Base-by-base conservation (phyloP, 352 stramenopile genomes). In the Thalassiosira delicatula region DNA sequence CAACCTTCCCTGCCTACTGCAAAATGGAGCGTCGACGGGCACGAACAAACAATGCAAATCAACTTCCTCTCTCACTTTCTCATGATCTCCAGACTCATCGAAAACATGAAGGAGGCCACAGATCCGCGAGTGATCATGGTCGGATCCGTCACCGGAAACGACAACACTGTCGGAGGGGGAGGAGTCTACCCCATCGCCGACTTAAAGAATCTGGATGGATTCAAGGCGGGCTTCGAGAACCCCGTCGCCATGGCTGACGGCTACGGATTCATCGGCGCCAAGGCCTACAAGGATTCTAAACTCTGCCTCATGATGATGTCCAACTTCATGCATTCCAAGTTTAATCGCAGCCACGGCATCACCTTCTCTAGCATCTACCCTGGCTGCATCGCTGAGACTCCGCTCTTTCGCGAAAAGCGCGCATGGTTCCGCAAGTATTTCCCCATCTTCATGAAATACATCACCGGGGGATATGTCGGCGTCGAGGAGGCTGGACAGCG, bases 61-160 rank as follows among this genome's bases (percentile, higher is more conserved):
- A 97, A 96, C 76, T 95, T 94, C 77, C 84, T 96, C 35, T 92
- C 84, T 5, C 94, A 97, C 82, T 97, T 97, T 66, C 84, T 96
- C 1, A 93, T 95, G 88, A 91, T 93, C 51, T 90, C 73, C 14
- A 83, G 86, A 61, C 60, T 93, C 3, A 81, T 95, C 54, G 70
- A 86, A 0, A 74, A 73, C 21, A 94, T 95, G 90, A 86, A 76
- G 56, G 70, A 86, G 17, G 83, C 89, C 42, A 57, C 80, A 11
- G 88, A 94, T 87, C 70, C 92, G 7, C 76, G 92, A 23, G 78
- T 95, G 27, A 86, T 91, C 42, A 93, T 93, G 81, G 92, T 95
- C 21, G 92, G 92, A 74, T 92, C 82, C 51, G 90, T 95, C 23
- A 95, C 92, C 27, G 92, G 92, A 71, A 95, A 95, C 67, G 90